These are phyloP conservation scores for Huiozyma sinensis DNA, from an alignment of 805 yeast genomes.

Conservation along the genomic window DNA sequence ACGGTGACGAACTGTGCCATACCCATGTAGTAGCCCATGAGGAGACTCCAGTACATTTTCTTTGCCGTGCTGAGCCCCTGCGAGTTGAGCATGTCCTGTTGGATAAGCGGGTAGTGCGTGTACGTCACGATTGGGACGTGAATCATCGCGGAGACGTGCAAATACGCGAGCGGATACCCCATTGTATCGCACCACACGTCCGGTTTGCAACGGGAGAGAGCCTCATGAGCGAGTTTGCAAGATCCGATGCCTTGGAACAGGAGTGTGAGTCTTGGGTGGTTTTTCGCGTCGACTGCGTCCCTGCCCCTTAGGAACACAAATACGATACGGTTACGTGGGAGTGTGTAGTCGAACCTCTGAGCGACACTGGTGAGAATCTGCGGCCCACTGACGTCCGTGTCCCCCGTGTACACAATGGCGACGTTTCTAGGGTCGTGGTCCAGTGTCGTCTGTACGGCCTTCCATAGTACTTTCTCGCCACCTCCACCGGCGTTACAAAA, in stretches of 20 bases:
- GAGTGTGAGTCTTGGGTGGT: constrained; percentile 74
- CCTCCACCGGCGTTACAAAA: constrained; percentile 96
- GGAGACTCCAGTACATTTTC: constrained; percentile 58
- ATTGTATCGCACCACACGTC: constrained; percentile 92
- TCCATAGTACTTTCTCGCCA: constrained; percentile 95
- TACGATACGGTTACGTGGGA: constrained; percentile 44
- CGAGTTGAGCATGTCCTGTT: constrained; percentile 68
- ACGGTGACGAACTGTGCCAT: constrained; percentile 59
- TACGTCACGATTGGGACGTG: constrained; percentile 74
- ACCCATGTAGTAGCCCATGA: constrained; percentile 53
- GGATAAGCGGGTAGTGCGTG: constrained; percentile 91
- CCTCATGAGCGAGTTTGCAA: constrained; percentile 54
- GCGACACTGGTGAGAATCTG: constrained; percentile 42
- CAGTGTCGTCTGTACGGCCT: constrained; percentile 69
- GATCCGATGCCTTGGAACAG: constrained; percentile 86
- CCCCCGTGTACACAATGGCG: constrained; percentile 67
- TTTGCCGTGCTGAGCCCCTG: constrained; percentile 30
- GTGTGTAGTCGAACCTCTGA: constrained; percentile 44
- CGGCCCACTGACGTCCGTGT: constrained; percentile 37
- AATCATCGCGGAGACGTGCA: constrained; percentile 42
- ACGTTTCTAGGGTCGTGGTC: constrained; percentile 37
- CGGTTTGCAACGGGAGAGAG: constrained; percentile 57
- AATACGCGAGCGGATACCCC: constrained; percentile 86
- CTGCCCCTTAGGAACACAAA: constrained; percentile 50
- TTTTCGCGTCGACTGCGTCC: constrained; percentile 51